A percentile compares a stretch with the other conserved stretches of the same genome.
Evolutionary conservation across 208 protist species (phyloP).

Genomic region (Leishmania martiniquensis): DNA sequence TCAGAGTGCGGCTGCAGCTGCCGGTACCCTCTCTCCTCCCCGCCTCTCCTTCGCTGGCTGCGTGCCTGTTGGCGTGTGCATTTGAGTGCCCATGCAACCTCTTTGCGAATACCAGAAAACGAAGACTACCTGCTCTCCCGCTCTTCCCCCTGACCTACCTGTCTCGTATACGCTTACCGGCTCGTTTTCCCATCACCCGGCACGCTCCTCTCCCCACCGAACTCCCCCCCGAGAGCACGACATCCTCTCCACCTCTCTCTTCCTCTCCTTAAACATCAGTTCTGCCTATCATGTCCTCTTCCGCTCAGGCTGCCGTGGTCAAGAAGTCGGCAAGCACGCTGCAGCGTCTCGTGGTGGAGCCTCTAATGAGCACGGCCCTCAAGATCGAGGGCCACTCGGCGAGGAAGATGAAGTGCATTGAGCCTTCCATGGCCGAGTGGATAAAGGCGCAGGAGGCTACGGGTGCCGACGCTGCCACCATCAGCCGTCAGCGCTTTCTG

Average conservation of each 20-base stretch:
- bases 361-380: constrained; percentile 55
- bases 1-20: not conserved
- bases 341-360: constrained; percentile 44
- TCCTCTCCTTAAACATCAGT: not conserved
- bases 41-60: not conserved
- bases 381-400: constrained; percentile 71
- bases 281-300: constrained; percentile 24
- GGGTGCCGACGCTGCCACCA: constrained; percentile 72
- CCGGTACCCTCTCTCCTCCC: not conserved
- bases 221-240: not conserved
- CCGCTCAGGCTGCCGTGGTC: constrained; percentile 23
- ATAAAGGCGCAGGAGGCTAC: constrained; percentile 57
- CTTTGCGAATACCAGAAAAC: not conserved
- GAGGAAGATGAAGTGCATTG: constrained; percentile 42
- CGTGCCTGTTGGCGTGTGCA: not conserved
- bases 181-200: not conserved
- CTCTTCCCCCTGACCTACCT: not conserved
- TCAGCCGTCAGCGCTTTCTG: constrained; percentile 62
- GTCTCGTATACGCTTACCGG: not conserved
- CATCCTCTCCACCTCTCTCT: not conserved
- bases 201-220: too few species aligned
- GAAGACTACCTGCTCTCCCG: too few species aligned
- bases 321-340: constrained; percentile 30
- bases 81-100: not conserved
- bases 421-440: constrained; percentile 41